These are phyloP conservation scores for Limonomyces culmigenus DNA, from an alignment of 1,284 basidiomycete genomes.

Conservation along the genomic window DNA sequence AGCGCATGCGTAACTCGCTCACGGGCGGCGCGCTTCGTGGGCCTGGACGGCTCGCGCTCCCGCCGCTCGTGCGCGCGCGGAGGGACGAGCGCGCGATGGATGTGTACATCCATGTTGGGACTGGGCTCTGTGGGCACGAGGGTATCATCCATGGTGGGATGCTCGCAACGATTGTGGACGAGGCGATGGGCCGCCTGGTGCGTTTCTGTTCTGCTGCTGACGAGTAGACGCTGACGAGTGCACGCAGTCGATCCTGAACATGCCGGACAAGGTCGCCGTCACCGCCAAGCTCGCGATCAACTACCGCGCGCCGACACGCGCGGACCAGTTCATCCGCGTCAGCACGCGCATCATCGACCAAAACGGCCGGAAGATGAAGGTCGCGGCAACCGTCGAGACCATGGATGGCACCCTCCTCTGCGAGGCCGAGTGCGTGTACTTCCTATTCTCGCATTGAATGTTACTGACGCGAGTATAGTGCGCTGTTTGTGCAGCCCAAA, in stretches of 20 bases:
- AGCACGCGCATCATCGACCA: slow-evolving; percentile 44
- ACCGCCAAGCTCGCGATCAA: slow-evolving; percentile 69
- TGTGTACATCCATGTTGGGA: slow-evolving; percentile 68
- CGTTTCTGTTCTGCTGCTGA: slow-evolving; percentile 13
- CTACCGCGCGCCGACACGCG: slow-evolving; percentile 69
- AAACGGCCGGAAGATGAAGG: slow-evolving; percentile 63
- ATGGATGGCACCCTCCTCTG: slow-evolving; percentile 65
- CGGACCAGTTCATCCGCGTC: slow-evolving; percentile 72
- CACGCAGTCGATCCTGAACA: slow-evolving; percentile 58
- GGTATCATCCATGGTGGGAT: slow-evolving; percentile 91
- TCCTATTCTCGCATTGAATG: background rate
- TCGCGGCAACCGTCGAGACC: slow-evolving; percentile 61
- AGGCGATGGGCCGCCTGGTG: slow-evolving; percentile 71
- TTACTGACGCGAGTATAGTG: slow-evolving; percentile 20
- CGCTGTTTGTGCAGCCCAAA: slow-evolving; percentile 70
- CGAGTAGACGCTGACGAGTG: background rate
- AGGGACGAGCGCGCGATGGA: slow-evolving; percentile 60
- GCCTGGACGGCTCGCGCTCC: slow-evolving; percentile 68
- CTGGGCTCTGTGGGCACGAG: slow-evolving; percentile 81
- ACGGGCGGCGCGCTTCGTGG: slow-evolving; percentile 76
- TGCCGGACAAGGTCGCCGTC: slow-evolving; percentile 85
- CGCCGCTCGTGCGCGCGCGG: slow-evolving; percentile 60
- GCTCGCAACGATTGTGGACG: slow-evolving; percentile 81
- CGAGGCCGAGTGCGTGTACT: slow-evolving; percentile 50
- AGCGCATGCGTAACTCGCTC: slow-evolving; percentile 60